phyloP scores from a whole-genome alignment of 129 eudicot genomes.

The Lactuca saligna region DNA sequence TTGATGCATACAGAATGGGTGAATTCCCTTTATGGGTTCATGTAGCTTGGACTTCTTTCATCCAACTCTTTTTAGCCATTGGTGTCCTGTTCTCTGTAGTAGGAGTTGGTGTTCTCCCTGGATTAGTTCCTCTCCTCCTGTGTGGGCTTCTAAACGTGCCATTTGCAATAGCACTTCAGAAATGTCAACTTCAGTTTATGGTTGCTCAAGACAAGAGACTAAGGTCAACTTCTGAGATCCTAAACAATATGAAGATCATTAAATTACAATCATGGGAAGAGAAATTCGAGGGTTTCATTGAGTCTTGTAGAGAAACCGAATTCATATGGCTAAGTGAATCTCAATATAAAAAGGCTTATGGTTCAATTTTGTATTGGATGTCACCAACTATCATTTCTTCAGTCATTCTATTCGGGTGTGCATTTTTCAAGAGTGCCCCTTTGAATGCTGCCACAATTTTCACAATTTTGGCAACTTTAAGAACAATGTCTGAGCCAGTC shows the following conservation, averaged over 20 bases:
- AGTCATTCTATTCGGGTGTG: constrained; percentile 51
- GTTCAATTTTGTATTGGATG: constrained; percentile 60
- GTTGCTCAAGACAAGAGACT: constrained; percentile 56
- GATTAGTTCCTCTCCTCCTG: constrained; percentile 48
- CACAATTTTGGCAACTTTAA: constrained; percentile 51
- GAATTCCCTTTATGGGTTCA: constrained; percentile 60
- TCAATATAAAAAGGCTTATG: constrained; percentile 39
- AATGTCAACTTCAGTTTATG: constrained; percentile 55
- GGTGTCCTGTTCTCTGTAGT: constrained; percentile 45
- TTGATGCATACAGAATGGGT: constrained; percentile 77
- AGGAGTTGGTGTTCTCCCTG: constrained; percentile 57
- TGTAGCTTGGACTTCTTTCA: constrained; percentile 37
- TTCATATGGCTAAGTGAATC: constrained; percentile 55
- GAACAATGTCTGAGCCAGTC: constrained; percentile 67
- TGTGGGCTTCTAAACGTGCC: constrained; percentile 63
- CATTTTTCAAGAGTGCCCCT: constrained; percentile 48
- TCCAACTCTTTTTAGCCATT: constrained; percentile 47
- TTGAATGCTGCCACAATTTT: constrained; percentile 57
- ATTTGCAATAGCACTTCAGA: constrained; percentile 49
- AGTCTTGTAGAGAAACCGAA: constrained; percentile 46
- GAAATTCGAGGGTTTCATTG: constrained; percentile 40
- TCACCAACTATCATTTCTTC: constrained; percentile 64
- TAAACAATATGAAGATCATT: constrained; percentile 73
- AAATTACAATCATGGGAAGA: constrained; percentile 76
- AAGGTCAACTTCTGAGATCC: constrained; percentile 57